phyloP scores from a whole-genome alignment of 495 filamentous ascomycete genomes.

The Chaetomidium leptoderma region DNA sequence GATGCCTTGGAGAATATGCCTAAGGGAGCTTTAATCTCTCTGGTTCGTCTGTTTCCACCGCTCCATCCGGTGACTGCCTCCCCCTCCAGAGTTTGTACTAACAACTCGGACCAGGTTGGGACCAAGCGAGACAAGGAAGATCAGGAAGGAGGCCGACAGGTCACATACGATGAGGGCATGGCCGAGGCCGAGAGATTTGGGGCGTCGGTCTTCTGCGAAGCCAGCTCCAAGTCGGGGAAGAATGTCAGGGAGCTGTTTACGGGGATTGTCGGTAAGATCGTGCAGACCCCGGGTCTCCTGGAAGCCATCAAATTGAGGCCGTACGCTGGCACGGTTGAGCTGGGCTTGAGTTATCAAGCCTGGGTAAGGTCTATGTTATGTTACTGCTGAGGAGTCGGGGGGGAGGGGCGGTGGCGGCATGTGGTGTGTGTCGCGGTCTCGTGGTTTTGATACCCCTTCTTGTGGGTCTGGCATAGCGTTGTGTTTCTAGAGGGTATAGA shows the following conservation, averaged over 20 bases:
- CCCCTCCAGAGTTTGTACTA: neutral
- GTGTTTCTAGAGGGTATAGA: neutral
- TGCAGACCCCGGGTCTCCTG: constrained; percentile 43
- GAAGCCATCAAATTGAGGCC: constrained; percentile 26
- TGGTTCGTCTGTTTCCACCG: constrained; percentile 41
- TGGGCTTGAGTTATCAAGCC: neutral
- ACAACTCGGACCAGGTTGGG: constrained; percentile 37
- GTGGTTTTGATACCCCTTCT: neutral
- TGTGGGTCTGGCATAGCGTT: neutral
- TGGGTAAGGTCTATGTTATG: neutral
- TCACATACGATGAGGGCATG: constrained; percentile 48
- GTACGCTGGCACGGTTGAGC: constrained; percentile 16
- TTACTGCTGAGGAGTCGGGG: neutral
- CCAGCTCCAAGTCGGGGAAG: constrained; percentile 52
- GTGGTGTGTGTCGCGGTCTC: neutral
- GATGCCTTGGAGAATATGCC: constrained; percentile 52
- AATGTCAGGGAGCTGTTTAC: constrained; percentile 52
- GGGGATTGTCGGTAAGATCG: constrained; percentile 51
- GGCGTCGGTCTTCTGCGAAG: constrained; percentile 49
- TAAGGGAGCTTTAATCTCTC: constrained; percentile 48
- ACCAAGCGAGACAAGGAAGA: constrained; percentile 54
- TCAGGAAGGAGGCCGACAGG: constrained; percentile 36
- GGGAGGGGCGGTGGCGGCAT: too few relatives aligned
- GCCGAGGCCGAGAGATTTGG: constrained; percentile 48
- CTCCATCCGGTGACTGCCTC: neutral